Evolutionary conservation across 345 rosid species (phyloP), one percentile per base, ranked within the genome.

Genomic region (Eucalyptus sp.): DNA sequence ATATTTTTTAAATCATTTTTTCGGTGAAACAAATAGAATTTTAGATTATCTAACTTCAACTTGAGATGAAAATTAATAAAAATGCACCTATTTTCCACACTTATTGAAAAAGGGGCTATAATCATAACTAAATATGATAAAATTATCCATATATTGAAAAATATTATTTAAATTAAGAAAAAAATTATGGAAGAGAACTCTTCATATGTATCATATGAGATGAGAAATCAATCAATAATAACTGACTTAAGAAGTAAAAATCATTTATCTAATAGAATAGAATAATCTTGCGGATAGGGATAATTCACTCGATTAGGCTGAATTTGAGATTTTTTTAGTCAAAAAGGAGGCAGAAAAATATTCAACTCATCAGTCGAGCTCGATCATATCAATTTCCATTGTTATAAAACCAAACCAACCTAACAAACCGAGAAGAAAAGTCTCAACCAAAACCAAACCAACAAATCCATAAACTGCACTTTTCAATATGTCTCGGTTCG

Each of bases 11-110:
- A 60, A 60, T 60, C 0, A 3, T 27, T 60, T 60, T 27, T 60
- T 60, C 7, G 0, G 0, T 0, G 0, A 62, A 62, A 27, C 2
- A 62, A 62, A 62, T 0, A 4, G 16, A 60, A 7, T 27, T 13
- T 62, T 33, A 71, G 1, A 71, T 71, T 37, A 10, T 37, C 46
- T 71, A 33, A 37, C 4, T 71, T 37, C 4, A 71, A 37, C 81
- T 5, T 18, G 81, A 5, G 13, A 33, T 71, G 44, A 4, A 71
- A 31, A 10, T 17, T 17, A 3, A 33, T 41, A 17, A 71, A n/a
- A n/a, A n/a, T 15, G 41, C 76, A 64, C 76, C 10, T 64, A 64
- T 64, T n/a, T 64, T 10, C 41, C 37, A 64, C 37, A 5, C 44
- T 71, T 33, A 37, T 18, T 33, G 44, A 71, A 33, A 71, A 37